A percentile compares a stretch with the other conserved stretches of the same genome.
phyloP scores from a whole-genome alignment of 345 rosid genomes.

The Eucalyptus virginea region DNA sequence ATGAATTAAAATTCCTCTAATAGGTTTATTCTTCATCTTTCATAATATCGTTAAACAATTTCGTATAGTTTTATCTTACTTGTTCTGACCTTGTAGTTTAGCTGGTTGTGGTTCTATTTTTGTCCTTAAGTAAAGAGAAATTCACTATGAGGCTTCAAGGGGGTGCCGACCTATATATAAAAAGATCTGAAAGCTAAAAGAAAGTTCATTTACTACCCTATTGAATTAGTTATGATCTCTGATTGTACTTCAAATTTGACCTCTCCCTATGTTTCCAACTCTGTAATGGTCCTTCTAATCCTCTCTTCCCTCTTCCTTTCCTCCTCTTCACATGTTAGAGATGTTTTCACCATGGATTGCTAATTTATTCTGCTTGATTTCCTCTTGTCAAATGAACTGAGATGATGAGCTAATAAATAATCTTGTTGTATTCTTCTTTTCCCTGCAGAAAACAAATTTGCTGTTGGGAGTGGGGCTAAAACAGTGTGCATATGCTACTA shows the following conservation, averaged over 20 bases:
- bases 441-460: conserved; percentile 81
- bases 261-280: background rate
- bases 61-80: background rate
- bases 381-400: background rate
- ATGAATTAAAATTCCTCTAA: background rate
- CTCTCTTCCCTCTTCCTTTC: background rate
- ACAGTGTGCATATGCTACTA: conserved; percentile 96
- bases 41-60: background rate
- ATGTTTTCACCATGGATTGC: background rate
- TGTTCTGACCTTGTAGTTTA: background rate
- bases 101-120: background rate
- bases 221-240: background rate
- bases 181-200: background rate
- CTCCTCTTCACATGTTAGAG: background rate
- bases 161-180: background rate
- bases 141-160: background rate
- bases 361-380: background rate
- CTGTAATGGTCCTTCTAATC: background rate
- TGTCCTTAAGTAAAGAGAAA: background rate
- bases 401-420: background rate
- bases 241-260: background rate
- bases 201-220: background rate
- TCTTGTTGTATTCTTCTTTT: background rate
- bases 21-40: background rate
- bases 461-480: conserved; percentile 99